Evolutionary conservation across 1,284 basidiomycete species (phyloP), one percentile per base, ranked within the genome.

Genomic region (Ganoderma resinaceum): DNA sequence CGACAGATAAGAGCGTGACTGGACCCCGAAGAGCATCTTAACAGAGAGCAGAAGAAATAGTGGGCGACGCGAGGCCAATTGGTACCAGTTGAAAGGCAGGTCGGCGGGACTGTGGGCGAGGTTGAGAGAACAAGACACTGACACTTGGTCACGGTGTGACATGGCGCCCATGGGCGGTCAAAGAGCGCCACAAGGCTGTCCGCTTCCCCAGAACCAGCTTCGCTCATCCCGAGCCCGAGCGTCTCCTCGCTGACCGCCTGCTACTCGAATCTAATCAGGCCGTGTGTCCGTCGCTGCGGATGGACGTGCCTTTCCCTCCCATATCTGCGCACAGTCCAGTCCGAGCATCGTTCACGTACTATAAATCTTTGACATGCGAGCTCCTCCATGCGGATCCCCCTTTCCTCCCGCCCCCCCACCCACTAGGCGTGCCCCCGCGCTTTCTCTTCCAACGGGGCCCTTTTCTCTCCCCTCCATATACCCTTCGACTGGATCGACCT

Each of bases 401-500:
- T 53, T 26, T 43, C 40, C 63, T 35, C 31, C 49, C 60, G n/a
- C 33, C 37, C 49, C 35, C 42, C 12, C 63, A 53, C 18, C 40
- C 23, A 26, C 31, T 33, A 62, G 59, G 46, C 23, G 14, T 38
- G 33, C 6, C 14, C 35, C 53, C 52, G 35, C 18, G 29, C 52
- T 57, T 63, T 60, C 29, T 46, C 53, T 42, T 65, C 33, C 26
- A 14, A 58, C 52, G 53, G 18, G 43, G 20, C 46, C 46, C 37
- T 53, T 46, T 20, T 23, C 62, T 57, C 42, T 53, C 37, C 52
- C n/a, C 46, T 65, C 29, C 29, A 16, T 42, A 49, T 52, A 59
- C 57, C 57, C 66, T 2, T 57, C 46, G 66, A 63, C 66, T 65
- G 58, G 58, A 26, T 60, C 55, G 55, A 58, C 55, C 35, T 37